Evolutionary conservation across 495 filamentous ascomycete species (phyloP).

Genomic region (Beverwykella pulmonaria): DNA sequence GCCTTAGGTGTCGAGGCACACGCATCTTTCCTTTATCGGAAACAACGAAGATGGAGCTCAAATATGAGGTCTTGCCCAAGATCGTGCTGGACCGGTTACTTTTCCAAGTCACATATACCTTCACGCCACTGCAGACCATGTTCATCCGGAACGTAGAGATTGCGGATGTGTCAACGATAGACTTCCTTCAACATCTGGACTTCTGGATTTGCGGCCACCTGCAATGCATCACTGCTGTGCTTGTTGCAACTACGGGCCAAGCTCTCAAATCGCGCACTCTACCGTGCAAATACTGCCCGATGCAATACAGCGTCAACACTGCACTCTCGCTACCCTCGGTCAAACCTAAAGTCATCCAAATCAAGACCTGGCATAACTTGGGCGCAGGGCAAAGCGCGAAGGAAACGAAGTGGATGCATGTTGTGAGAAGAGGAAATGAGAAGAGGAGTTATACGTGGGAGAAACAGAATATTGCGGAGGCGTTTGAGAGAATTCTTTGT

Average conservation of each 20-base stretch:
- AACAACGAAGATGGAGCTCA: conserved; percentile 5
- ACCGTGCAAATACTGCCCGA: conserved; percentile 24
- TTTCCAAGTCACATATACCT: conserved; percentile 10
- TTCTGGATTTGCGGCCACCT: conserved; percentile 18
- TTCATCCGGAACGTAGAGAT: conserved; percentile 6
- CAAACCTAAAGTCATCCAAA: not conserved
- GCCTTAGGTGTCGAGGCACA: conserved; percentile 13
- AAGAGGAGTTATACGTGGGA: conserved; percentile 3
- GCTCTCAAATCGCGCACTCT: not conserved
- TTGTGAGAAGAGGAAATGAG: not conserved
- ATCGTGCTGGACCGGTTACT: conserved; percentile 29
- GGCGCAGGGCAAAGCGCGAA: conserved; percentile 14
- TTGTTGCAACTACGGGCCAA: not conserved
- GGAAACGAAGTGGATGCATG: conserved; percentile 17
- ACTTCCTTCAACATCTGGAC: conserved; percentile 3
- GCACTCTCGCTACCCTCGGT: not conserved
- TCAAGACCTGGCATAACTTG: conserved; percentile 24
- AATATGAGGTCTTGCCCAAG: conserved; percentile 17
- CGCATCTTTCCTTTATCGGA: not conserved
- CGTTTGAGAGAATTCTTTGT: conserved; percentile 24
- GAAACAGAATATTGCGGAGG: conserved; percentile 13
- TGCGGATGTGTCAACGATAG: not conserved
- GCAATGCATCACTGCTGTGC: not conserved
- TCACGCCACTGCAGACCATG: conserved; percentile 15
- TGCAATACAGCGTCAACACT: not conserved